Percentiles rank a stretch among this genome's conserved stretches.
phyloP scores from a whole-genome alignment of 257 asterid species.

The Henckelia pumila region DNA sequence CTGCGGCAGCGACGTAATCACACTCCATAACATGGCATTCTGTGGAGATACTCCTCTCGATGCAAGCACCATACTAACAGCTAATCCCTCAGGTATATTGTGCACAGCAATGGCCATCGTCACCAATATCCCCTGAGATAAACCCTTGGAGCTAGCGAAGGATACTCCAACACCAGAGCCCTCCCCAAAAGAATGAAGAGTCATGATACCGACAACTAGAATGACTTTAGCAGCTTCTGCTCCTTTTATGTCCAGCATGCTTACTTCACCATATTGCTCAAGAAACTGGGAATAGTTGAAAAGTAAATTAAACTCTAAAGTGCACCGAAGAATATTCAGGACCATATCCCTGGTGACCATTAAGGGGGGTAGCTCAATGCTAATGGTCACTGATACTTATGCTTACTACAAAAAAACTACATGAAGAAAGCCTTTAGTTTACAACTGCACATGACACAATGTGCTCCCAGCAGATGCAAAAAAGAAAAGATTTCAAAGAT shows the following conservation, averaged over 20 bases:
- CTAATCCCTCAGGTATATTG: conserved; percentile 97
- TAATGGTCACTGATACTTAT: background rate
- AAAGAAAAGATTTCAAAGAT: background rate
- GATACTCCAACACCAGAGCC: conserved; percentile 99
- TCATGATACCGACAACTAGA: conserved; percentile 97
- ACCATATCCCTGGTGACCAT: background rate
- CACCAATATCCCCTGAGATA: conserved; percentile 86
- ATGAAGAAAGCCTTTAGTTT: background rate
- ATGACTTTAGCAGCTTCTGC: conserved; percentile 94
- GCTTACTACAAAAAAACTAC: background rate
- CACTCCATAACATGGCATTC: conserved; percentile 96
- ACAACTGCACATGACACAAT: background rate
- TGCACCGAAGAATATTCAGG: background rate
- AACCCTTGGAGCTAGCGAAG: conserved; percentile 95
- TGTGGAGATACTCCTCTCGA: conserved; percentile 98
- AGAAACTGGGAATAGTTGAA: conserved; percentile 48
- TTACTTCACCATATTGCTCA: conserved; percentile 95
- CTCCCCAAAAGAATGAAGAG: conserved; percentile 98
- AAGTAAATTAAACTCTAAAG: conserved; percentile 1
- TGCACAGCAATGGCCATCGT: conserved; percentile 99
- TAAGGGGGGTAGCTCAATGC: background rate
- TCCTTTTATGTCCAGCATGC: conserved; percentile 99
- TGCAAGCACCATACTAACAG: conserved; percentile 98
- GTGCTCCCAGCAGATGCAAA: background rate
- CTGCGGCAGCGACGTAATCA: conserved; percentile 95